phyloP scores from a whole-genome alignment of 345 rosid species.

The Brassica incana region DNA sequence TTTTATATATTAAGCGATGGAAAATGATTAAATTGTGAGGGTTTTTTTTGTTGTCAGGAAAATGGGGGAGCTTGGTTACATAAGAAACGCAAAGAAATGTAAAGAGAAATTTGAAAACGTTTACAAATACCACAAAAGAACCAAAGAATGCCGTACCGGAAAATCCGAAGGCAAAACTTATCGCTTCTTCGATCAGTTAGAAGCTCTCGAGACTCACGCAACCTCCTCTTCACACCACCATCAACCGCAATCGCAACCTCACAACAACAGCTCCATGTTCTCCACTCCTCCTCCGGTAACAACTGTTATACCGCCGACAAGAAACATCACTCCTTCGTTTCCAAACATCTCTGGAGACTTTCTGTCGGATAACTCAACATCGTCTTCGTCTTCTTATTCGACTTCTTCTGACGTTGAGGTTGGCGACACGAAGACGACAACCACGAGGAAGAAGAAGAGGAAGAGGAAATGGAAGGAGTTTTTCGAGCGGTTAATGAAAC shows the following conservation, averaged over 20 bases:
- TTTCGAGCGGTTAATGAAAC: constrained; percentile 65
- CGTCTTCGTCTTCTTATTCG: constrained; percentile 62
- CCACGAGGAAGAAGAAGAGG: constrained; percentile 51
- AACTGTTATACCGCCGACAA: constrained; percentile 42
- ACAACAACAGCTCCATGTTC: constrained; percentile 20
- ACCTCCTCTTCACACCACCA: constrained; percentile 19
- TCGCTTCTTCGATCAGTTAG: constrained; percentile 77
- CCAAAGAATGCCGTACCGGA: constrained; percentile 77
- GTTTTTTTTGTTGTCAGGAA: constrained; percentile 47
- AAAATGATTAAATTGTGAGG: background rate
- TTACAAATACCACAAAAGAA: constrained; percentile 84
- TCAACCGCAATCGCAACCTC: constrained; percentile 26
- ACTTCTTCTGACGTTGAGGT: constrained; percentile 65
- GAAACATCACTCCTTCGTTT: constrained; percentile 38
- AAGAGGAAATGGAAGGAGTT: constrained; percentile 63
- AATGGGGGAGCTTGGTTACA: constrained; percentile 69
- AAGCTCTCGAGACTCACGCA: constrained; percentile 58
- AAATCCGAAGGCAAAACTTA: constrained; percentile 72
- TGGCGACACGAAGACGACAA: constrained; percentile 40
- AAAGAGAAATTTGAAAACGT: constrained; percentile 95
- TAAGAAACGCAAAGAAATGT: constrained; percentile 83
- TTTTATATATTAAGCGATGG: background rate
- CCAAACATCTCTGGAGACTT: constrained; percentile 46
- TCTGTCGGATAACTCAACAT: constrained; percentile 43
- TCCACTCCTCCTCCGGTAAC: constrained; percentile 40